Percentiles rank a stretch among this genome's conserved stretches.
Conservation (phyloP, 75 land plant genomes). For the Adiantum capillusveneris region DNA sequence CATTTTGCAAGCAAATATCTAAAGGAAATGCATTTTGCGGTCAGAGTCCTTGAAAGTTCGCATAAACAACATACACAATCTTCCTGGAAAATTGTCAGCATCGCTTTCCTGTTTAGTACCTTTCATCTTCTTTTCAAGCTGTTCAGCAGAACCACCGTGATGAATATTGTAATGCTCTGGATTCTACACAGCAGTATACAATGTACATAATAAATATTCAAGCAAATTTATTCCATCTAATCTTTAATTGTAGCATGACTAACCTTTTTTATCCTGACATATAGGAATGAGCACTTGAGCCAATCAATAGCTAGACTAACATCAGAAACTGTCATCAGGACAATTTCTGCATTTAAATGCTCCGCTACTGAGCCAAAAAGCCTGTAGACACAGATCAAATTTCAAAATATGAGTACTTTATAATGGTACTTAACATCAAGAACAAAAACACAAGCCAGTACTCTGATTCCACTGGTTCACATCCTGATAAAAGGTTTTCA, state of each 20-base stretch:
- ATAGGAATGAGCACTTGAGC: slow-evolving; percentile 96
- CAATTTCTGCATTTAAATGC: slow-evolving; percentile 97
- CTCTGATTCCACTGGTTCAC: slow-evolving; percentile 97
- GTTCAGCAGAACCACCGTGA: slow-evolving; percentile 42
- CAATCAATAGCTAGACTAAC: slow-evolving; percentile 91
- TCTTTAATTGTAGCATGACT: too few relatives aligned
- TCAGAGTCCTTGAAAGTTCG: too few relatives aligned
- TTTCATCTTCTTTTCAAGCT: slow-evolving; percentile 72
- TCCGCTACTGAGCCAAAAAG: slow-evolving; percentile 82
- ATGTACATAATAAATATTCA: too few relatives aligned
- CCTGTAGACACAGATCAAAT: slow-evolving; percentile 26
- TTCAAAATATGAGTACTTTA: not conserved
- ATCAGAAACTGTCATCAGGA: slow-evolving; percentile 82
- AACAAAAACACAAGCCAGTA: slow-evolving; percentile 24
- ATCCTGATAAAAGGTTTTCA: slow-evolving; percentile 92
- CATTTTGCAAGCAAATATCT: slow-evolving; percentile 87
- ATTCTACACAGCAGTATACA: slow-evolving; percentile 66
- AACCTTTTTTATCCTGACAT: slow-evolving; percentile 91
- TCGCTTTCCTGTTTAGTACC: slow-evolving; percentile 33
- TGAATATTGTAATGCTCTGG: slow-evolving; percentile 76
- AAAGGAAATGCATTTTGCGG: too few relatives aligned
- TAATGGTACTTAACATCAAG: not conserved
- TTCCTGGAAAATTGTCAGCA: not conserved
- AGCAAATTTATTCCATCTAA: too few relatives aligned
- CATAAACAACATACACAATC: too few relatives aligned